These are phyloP conservation scores for Colletotrichum sp. DNA, from an alignment of 2,329 filamentous ascomycete genomes.

Conservation along the genomic window DNA sequence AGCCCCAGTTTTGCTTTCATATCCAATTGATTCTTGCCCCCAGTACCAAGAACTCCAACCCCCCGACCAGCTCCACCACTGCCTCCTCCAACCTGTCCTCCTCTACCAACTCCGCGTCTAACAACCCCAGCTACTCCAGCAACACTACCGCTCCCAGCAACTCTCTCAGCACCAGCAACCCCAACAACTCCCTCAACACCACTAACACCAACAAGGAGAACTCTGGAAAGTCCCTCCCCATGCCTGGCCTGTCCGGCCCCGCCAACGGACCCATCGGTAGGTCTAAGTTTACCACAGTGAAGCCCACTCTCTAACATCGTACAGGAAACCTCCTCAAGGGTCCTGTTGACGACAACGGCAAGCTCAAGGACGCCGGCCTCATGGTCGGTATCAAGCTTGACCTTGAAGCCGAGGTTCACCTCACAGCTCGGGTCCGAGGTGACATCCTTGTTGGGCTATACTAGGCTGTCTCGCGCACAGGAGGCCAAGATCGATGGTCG, in stretches of 20 bases:
- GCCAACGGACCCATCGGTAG: slow-evolving; percentile 32
- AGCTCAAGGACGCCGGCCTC: slow-evolving; percentile 61
- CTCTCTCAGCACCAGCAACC: background rate
- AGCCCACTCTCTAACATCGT: background rate
- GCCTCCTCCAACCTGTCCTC: background rate
- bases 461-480: slow-evolving; percentile 31
- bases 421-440: slow-evolving; percentile 64
- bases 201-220: slow-evolving; percentile 45
- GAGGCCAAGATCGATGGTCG: background rate
- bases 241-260: slow-evolving; percentile 40
- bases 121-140: background rate
- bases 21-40: background rate
- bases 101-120: slow-evolving; percentile 11
- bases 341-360: slow-evolving; percentile 61
- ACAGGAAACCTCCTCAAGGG: slow-evolving; percentile 61
- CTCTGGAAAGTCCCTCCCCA: slow-evolving; percentile 40
- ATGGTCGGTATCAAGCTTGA: slow-evolving; percentile 69
- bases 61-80: slow-evolving; percentile 27
- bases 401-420: slow-evolving; percentile 65
- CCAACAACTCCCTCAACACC: slow-evolving; percentile 10
- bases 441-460: slow-evolving; percentile 66
- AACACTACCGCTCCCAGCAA: slow-evolving; percentile 6
- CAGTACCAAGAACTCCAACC: slow-evolving; percentile 41
- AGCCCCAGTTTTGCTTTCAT: slow-evolving; percentile 40
- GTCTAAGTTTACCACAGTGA: too few species aligned